A percentile compares a stretch with the other conserved stretches of the same genome.
phyloP scores from a whole-genome alignment of 345 rosid genomes.

The Euclidium syriacum region DNA sequence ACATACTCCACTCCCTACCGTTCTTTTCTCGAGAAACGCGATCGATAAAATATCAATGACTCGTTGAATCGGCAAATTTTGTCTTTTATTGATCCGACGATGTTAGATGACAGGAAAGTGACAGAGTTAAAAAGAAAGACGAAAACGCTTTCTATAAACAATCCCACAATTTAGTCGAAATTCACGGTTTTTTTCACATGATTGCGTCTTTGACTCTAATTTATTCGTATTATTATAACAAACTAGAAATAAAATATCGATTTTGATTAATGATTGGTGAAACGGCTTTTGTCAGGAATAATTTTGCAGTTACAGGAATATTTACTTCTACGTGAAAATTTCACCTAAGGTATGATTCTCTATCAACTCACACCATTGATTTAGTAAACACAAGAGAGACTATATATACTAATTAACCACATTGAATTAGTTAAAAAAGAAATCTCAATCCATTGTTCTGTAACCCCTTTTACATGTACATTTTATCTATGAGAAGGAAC shows the following conservation, averaged over 20 bases:
- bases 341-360: not conserved
- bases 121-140: not conserved
- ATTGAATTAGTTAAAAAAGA: conserved; percentile 5
- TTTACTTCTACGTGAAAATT: not conserved
- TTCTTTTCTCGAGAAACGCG: not conserved
- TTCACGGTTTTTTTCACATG: not conserved
- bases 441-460: conserved; percentile 8
- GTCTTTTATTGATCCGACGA: not conserved
- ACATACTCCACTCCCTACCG: not conserved
- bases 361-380: not conserved
- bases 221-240: no score
- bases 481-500: conserved; percentile 13
- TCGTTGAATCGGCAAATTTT: not conserved
- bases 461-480: conserved; percentile 19
- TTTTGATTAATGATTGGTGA: no score
- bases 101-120: not conserved
- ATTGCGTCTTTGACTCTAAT: not conserved
- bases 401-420: conserved; percentile 5
- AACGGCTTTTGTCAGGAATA: no score
- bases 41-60: not conserved
- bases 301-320: no score
- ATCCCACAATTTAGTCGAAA: not conserved
- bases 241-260: no score
- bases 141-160: not conserved
- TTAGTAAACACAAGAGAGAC: not conserved